Conservation (phyloP, 192 early-diverging fungal genomes). For the Umbelopsis sp. region DNA sequence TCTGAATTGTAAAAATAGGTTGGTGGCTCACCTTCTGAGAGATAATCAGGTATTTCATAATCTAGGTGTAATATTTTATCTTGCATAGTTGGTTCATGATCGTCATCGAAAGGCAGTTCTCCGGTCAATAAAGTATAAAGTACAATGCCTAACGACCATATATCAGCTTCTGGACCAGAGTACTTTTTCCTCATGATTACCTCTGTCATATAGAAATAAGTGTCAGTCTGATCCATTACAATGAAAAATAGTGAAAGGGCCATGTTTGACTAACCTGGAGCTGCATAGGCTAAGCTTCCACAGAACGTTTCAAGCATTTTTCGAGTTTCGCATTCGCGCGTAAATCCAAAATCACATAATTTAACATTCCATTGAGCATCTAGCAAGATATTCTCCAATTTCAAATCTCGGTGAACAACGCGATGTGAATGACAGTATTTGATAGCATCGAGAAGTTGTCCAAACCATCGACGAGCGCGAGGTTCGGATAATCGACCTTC, state of each 20-base stretch:
- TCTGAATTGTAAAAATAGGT: neutral
- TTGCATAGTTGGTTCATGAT: constrained; percentile 69
- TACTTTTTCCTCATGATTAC: constrained; percentile 78
- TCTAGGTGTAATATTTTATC: constrained; percentile 74
- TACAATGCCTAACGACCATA: constrained; percentile 95
- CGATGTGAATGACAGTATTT: constrained; percentile 56
- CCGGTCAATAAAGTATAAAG: constrained; percentile 85
- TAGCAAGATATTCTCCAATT: constrained; percentile 63
- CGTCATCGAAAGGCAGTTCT: constrained; percentile 83
- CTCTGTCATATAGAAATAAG: constrained; percentile 46
- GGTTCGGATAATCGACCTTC: constrained; percentile 47
- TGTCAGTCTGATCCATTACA: neutral
- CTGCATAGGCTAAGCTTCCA: constrained; percentile 73
- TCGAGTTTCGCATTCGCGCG: constrained; percentile 58
- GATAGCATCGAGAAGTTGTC: constrained; percentile 52
- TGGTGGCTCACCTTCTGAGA: constrained; percentile 52
- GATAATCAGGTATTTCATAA: constrained; percentile 69
- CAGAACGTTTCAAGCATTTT: constrained; percentile 67
- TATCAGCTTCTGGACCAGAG: constrained; percentile 82
- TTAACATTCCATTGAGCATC: constrained; percentile 62
- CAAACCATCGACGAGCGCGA: constrained; percentile 50
- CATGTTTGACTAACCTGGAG: constrained; percentile 58
- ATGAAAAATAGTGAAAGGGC: constrained; percentile 20
- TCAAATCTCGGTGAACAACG: constrained; percentile 64
- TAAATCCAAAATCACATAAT: constrained; percentile 70